Evolutionary conservation across 371 early-diverging fungal genomes (phyloP).

Genomic region (Apophysomyces variabilis): DNA sequence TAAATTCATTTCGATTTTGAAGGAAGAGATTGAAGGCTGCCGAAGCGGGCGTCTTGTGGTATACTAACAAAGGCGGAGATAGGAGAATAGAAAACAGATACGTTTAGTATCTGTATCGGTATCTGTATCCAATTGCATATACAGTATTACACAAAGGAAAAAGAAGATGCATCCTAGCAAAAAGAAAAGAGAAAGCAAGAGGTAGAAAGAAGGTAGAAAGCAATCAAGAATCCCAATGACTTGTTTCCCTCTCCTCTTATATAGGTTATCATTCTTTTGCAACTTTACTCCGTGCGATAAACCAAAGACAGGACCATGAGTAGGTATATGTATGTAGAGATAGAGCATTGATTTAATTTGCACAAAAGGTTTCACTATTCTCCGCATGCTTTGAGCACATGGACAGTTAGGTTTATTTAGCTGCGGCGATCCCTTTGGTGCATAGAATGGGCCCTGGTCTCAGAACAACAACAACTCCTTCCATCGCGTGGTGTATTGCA

Average conservation of each 20-base stretch:
- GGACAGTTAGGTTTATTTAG: background rate
- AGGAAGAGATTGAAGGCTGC: too few species aligned
- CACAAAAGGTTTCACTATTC: slow-evolving; percentile 1
- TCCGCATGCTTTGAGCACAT: slow-evolving; percentile 9
- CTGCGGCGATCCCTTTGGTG: slow-evolving; percentile 1
- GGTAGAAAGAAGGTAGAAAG: too few species aligned
- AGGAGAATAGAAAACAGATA: too few species aligned
- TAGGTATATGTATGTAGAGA: background rate
- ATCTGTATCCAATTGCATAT: too few species aligned
- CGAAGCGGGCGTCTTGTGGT: too few species aligned
- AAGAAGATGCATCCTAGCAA: too few species aligned
- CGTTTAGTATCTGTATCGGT: too few species aligned
- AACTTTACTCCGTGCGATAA: background rate
- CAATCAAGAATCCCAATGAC: too few species aligned
- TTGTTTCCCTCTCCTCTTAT: background rate
- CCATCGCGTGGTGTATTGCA: background rate
- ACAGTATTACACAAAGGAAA: too few species aligned
- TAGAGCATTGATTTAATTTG: background rate
- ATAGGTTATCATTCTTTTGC: background rate
- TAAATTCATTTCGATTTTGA: too few species aligned
- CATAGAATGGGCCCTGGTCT: slow-evolving; percentile 1
- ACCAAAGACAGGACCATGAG: background rate
- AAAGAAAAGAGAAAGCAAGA: too few species aligned
- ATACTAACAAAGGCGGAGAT: too few species aligned
- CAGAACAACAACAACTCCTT: background rate